Evolutionary conservation across 2,329 filamentous ascomycete species (phyloP), one percentile per base, ranked within the genome.

Genomic region (Penicillium sp.): DNA sequence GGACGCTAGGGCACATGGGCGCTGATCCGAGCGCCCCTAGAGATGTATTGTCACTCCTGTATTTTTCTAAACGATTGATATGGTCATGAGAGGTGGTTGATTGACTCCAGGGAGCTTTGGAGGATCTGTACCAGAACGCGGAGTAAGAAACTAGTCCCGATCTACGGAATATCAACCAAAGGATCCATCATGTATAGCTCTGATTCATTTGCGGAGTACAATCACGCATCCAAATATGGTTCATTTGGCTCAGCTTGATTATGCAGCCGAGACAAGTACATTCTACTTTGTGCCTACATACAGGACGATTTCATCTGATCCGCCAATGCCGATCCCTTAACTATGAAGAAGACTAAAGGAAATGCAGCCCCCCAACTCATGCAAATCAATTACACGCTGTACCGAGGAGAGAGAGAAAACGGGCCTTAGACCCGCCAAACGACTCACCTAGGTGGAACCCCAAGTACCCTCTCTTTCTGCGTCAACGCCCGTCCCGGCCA

Each of bases 321-420:
- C 55, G 26, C 58, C 48, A 22, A 26, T 42, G 66, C 45, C 61
- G 62, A 68, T 69, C 67, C 64, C 63, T 67, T 55, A 61, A 67
- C 33, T 25, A 38, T 35, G n/a, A 38, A 28, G 35, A n/a, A 35
- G 2, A 37, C 48, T 52, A 19, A 30, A 19, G 16, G 7, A 19
- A 25, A 25, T 22, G 22, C 19, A 22, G 19, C 19, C 33, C 25
- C 33, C 13, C n/a, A 25, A 40, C 49, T 38, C 51, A 35, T 35
- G 19, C 14, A 22, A 22, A 25, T 37, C 5, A 22, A 52, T 37
- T 38, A 26, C 51, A 53, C 19, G 19, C 19, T 22, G 19, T 55
- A 60, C 64, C 57, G 65, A 68, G 65, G 61, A 52, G 60, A 42
- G 13, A 37, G 3, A 55, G 19, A 46, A 40, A 26, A 5, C 10